Conservation (phyloP, 2,329 filamentous ascomycete species). For the Elsinoe necatrix region DNA sequence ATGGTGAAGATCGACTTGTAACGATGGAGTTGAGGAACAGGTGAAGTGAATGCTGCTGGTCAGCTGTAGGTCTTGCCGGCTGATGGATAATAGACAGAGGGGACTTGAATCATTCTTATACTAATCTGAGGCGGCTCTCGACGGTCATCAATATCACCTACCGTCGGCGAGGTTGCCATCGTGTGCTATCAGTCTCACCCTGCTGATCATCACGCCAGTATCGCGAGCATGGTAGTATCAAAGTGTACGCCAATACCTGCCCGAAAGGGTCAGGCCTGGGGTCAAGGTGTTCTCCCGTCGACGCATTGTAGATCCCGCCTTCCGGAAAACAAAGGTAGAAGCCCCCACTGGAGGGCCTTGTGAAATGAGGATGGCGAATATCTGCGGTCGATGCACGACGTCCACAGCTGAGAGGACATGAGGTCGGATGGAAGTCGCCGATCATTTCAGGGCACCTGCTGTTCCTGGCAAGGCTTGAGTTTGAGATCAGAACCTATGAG, state of each 20-base stretch:
- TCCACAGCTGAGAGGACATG: neutral
- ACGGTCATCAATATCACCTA: neutral
- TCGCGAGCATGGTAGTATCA: constrained; percentile 10
- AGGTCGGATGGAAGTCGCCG: neutral
- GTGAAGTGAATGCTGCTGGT: neutral
- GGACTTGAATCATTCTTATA: constrained; percentile 4
- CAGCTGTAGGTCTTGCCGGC: neutral
- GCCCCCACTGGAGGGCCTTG: constrained; percentile 1
- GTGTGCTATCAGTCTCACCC: neutral
- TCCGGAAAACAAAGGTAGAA: neutral
- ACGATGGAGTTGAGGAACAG: neutral
- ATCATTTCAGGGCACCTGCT: constrained; percentile 12
- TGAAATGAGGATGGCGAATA: neutral
- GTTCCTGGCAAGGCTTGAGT: constrained; percentile 13
- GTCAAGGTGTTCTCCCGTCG: constrained; percentile 10
- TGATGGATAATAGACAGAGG: neutral
- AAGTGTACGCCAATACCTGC: constrained; percentile 7
- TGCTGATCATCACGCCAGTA: constrained; percentile 14
- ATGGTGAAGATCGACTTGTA: constrained; percentile 17
- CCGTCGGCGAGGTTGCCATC: neutral
- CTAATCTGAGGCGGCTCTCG: neutral
- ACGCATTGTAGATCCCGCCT: constrained; percentile 2
- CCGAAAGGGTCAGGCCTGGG: constrained; percentile 8
- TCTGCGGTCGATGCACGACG: neutral
- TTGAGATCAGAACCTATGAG: constrained; percentile 5